Conservation (phyloP, 2,329 filamentous ascomycete genomes). For the Neonectria sp. region DNA sequence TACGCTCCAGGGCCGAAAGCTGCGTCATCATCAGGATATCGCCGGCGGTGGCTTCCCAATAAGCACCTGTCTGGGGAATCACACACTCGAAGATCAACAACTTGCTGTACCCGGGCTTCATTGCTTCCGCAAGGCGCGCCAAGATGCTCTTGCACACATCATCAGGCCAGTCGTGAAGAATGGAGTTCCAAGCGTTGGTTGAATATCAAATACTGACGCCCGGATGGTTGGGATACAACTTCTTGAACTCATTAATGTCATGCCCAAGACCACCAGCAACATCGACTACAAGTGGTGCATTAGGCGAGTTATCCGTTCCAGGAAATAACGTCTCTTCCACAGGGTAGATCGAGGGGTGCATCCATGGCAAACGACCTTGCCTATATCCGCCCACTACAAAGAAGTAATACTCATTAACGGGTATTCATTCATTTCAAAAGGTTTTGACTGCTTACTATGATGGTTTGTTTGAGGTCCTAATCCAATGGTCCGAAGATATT, state of each 20-base stretch:
- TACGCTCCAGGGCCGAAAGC: constrained; percentile 40
- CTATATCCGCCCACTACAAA: constrained; percentile 44
- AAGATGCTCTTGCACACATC: constrained; percentile 51
- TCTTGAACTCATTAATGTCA: constrained; percentile 48
- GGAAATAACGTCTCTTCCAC: constrained; percentile 45
- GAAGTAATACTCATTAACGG: background rate
- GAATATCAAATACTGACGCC: background rate
- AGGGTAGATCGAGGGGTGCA: constrained; percentile 44
- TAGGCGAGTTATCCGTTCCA: constrained; percentile 34
- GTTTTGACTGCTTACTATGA: constrained; percentile 10
- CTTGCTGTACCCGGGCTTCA: constrained; percentile 53
- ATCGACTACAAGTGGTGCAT: constrained; percentile 48
- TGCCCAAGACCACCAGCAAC: constrained; percentile 50
- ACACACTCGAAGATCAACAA: constrained; percentile 53
- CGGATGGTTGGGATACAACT: constrained; percentile 32
- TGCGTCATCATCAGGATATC: constrained; percentile 52
- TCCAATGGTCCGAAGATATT: constrained; percentile 20
- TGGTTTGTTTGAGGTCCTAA: constrained; percentile 17
- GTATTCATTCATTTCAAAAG: background rate
- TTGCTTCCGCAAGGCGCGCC: constrained; percentile 30
- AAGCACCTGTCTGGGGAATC: constrained; percentile 49
- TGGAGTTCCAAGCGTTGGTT: constrained; percentile 28
- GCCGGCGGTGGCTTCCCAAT: constrained; percentile 47
- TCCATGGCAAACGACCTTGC: constrained; percentile 48
- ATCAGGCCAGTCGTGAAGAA: constrained; percentile 65